Base-by-base conservation (phyloP, 2,329 filamentous ascomycete genomes). In the Parastagonospora avenae region DNA sequence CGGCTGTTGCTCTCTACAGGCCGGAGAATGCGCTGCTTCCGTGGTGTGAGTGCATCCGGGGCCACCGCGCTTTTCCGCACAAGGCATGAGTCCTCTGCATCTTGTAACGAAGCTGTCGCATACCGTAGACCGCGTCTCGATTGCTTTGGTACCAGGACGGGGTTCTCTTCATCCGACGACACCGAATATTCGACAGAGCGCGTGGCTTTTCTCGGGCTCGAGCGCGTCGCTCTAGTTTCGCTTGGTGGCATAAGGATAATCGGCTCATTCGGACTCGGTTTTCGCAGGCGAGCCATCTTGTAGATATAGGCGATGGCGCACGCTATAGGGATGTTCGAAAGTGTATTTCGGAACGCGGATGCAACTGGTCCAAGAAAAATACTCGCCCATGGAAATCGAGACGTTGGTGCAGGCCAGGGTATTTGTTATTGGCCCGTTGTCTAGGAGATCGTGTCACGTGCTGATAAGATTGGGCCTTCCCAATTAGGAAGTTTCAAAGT, bases 201-300 rank as follows among this genome's bases (percentile, higher is more conserved):
- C 1, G 59, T 52, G 4, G 61, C 48, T 51, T 70, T 72, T 30
- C 67, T 63, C 4, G 70, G 67, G 32, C 66, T 70, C 5, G 59
- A 52, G 28, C 67, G 64, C 9, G 57, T 64, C 10, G 59, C 37
- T 43, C 54, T 61, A 31, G 57, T 36, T 19, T 62, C 49, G 2
- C 55, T 46, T 24, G 58, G 48, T 6, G 61, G 59, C 42, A 58
- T 57, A 29, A 63, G 46, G 29, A 62, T 52, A 39, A 55, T 58
- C 8, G 61, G 50, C 32, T 72, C 67, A 27, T 63, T 51, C 28
- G 61, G 57, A 30, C 62, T 65, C 3, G 67, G 57, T 50, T 72
- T 72, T 41, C 69, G 70, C 19, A 73, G 61, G 42, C 70, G 70
- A 41, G 70, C 70, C 70, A 73, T 44, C 14, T 33, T 12, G 7